phyloP scores from a whole-genome alignment of 148 eudicot species.

The Vaccinium vitisidaea region DNA sequence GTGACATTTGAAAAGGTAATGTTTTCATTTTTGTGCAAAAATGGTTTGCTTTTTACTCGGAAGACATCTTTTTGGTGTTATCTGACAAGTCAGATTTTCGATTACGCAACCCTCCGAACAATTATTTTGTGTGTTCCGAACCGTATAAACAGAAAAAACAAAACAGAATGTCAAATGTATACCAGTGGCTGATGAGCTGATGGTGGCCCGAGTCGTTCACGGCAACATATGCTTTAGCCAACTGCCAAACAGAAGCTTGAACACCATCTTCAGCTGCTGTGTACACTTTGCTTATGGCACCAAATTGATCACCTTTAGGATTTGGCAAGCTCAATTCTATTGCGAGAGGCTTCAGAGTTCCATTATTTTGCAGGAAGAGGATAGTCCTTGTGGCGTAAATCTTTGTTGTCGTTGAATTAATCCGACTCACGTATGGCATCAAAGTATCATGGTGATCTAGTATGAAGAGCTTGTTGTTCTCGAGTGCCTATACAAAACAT shows the following conservation, averaged over 20 bases:
- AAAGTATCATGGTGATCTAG: constrained; percentile 22
- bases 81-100: background rate
- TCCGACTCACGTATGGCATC: constrained; percentile 23
- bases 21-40: background rate
- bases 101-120: background rate
- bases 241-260: constrained; percentile 34
- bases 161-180: background rate
- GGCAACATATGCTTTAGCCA: constrained; percentile 37
- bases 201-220: constrained; percentile 35
- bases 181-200: constrained; percentile 40
- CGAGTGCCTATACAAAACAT: constrained; percentile 14
- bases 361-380: constrained; percentile 20
- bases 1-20: background rate
- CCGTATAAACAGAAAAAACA: background rate
- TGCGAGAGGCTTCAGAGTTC: constrained; percentile 22
- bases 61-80: background rate
- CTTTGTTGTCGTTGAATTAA: constrained; percentile 19
- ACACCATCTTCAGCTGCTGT: constrained; percentile 25
- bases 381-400: constrained; percentile 24
- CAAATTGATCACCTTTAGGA: constrained; percentile 24
- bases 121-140: background rate
- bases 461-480: constrained; percentile 15
- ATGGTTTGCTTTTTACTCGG: background rate
- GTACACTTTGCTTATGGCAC: constrained; percentile 22
- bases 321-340: constrained; percentile 26